Evolutionary conservation across 495 filamentous ascomycete species (phyloP), one percentile per base, ranked within the genome.

Genomic region (Aspergillus ostianus): DNA sequence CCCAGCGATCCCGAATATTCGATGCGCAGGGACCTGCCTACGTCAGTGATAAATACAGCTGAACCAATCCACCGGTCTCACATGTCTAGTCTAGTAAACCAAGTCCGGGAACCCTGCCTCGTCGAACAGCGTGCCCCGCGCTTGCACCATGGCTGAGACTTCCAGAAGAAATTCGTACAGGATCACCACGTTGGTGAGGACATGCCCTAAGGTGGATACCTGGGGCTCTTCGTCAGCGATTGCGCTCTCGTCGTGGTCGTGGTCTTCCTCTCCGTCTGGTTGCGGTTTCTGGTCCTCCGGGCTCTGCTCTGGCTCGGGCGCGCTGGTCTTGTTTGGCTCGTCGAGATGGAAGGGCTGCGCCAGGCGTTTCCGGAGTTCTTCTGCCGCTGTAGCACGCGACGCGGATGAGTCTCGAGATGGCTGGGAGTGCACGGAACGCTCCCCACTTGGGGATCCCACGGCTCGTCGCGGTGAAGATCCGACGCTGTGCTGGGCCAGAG

Each of bases 141-240:
- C 88, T 66, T 98, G 91, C 54, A 96, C 82, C 66, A 96, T 73
- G 9, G 93, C 93, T 3, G 91, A 87, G 41, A 98, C 70, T 74
- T 98, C 94, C 47, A 98, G 77, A 6, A 97, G 73, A 70, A 98
- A 98, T 62, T 95, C 90, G 70, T 87, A 79, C 30, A 81, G 58
- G 18, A 82, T 77, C 19, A 83, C 73, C 44, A 79, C 75, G 63
- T 85, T 82, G 6, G 94, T 97, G 55, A 98, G 76, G 2, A 98
- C 82, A 70, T 98, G 92, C 53, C 90, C 90, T 6, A 98, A 81
- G 17, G 86, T 93, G 13, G 88, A 77, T 0, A 61, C 53, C 15
- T 65, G 60, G 4, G 65, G 65, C 41, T 56, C 56, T 20, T 74
- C 71, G 9, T 59, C 63, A 19, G 66, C 65, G 5, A 60, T 59